Evolutionary conservation across 2,329 filamentous ascomycete species (phyloP).

Genomic region (Fusarium phyllophilum): DNA sequence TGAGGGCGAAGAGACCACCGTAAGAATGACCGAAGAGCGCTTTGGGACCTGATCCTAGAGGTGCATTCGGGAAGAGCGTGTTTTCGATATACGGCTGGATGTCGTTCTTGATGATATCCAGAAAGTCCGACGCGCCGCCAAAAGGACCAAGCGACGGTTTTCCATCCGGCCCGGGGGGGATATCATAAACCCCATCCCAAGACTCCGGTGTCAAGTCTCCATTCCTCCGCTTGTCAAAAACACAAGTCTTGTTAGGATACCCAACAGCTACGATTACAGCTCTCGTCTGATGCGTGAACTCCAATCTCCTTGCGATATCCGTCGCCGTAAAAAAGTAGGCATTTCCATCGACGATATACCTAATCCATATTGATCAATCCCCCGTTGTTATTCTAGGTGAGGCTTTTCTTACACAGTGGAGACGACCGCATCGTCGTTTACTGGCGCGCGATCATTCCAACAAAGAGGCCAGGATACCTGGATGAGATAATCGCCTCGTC

Average conservation of each 20-base stretch:
- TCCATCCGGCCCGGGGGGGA: constrained; percentile 30
- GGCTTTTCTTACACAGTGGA: constrained; percentile 43
- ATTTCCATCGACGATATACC: constrained; percentile 50
- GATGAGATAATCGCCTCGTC: constrained; percentile 42
- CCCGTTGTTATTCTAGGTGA: not conserved
- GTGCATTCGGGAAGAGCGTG: constrained; percentile 33
- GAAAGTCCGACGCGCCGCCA: constrained; percentile 57
- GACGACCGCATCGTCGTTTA: constrained; percentile 17
- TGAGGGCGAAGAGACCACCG: constrained; percentile 58
- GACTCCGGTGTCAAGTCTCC: constrained; percentile 46
- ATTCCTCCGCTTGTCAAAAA: constrained; percentile 45
- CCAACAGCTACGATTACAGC: constrained; percentile 48
- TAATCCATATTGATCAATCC: not conserved
- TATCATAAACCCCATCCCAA: constrained; percentile 26
- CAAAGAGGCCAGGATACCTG: constrained; percentile 46
- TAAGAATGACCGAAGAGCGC: constrained; percentile 62
- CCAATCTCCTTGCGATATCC: constrained; percentile 42
- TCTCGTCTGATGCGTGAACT: constrained; percentile 38
- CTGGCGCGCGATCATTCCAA: constrained; percentile 39
- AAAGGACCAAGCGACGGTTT: constrained; percentile 36
- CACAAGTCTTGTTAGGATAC: constrained; percentile 42
- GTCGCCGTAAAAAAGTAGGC: constrained; percentile 49
- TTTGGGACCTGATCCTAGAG: constrained; percentile 50
- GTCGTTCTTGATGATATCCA: constrained; percentile 53
- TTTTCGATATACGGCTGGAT: constrained; percentile 48